phyloP scores from a whole-genome alignment of 768 basidiomycete species.

The Leccinellum rugosiceps region DNA sequence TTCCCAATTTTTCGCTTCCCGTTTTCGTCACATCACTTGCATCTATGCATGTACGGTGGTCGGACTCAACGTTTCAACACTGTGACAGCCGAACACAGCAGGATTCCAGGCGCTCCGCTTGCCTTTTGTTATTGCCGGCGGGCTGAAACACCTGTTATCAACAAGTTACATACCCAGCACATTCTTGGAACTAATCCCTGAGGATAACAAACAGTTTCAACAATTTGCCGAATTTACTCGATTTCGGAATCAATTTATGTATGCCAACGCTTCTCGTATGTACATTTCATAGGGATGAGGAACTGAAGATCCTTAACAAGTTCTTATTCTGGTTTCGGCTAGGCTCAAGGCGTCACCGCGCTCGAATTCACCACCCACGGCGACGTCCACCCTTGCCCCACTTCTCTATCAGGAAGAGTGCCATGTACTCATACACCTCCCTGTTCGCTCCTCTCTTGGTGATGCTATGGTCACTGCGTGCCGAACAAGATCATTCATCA shows the following conservation, averaged over 20 bases:
- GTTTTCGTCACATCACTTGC: neutral
- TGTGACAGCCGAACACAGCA: constrained; percentile 3
- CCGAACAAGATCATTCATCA: constrained; percentile 6
- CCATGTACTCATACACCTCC: constrained; percentile 87
- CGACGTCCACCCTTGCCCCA: constrained; percentile 83
- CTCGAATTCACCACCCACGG: constrained; percentile 49
- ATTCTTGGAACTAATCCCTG: neutral
- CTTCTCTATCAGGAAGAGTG: constrained; percentile 80
- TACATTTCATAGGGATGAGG: neutral
- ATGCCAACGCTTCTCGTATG: constrained; percentile 7
- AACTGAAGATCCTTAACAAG: neutral
- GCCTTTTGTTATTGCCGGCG: neutral
- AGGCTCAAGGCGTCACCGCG: neutral
- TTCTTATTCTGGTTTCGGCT: neutral
- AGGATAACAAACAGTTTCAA: neutral
- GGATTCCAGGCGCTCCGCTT: neutral
- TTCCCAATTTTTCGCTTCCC: neutral
- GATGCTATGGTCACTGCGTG: constrained; percentile 76
- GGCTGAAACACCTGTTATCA: neutral
- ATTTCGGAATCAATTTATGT: constrained; percentile 1
- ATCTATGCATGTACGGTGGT: neutral
- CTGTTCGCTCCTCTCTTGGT: constrained; percentile 67
- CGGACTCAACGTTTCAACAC: neutral
- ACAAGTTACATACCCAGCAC: neutral
- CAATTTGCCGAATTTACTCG: neutral